These are phyloP conservation scores for Ogataea populi-albae DNA, from an alignment of 805 yeast species.

Conservation along the genomic window DNA sequence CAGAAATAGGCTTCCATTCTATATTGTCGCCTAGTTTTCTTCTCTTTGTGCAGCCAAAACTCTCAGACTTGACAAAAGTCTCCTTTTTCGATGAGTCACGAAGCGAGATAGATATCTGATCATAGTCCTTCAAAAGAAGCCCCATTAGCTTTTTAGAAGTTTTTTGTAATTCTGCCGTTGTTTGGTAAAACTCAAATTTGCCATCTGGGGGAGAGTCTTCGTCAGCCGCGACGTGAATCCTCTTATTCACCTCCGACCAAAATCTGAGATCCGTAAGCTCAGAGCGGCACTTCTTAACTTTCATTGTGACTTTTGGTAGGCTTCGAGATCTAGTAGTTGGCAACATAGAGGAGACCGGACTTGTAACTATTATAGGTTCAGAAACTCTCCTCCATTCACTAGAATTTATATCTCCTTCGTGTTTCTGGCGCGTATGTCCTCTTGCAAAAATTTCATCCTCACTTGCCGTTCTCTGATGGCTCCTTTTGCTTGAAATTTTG, in stretches of 20 bases:
- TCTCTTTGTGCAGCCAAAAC: conserved; percentile 12
- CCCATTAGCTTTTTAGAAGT: conserved; percentile 12
- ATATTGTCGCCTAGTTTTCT: conserved; percentile 26
- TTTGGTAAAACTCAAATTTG: conserved; percentile 11
- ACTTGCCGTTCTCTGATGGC: background rate
- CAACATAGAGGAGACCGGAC: background rate
- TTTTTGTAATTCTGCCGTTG: conserved; percentile 8
- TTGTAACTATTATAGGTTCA: conserved; percentile 8
- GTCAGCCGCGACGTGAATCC: conserved; percentile 11
- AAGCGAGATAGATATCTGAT: conserved; percentile 8
- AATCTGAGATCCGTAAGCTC: conserved; percentile 11
- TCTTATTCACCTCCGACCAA: conserved; percentile 14
- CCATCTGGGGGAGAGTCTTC: conserved; percentile 15
- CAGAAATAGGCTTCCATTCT: conserved; percentile 24
- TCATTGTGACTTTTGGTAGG: conserved; percentile 19
- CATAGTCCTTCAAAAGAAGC: conserved; percentile 15
- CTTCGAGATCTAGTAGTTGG: conserved; percentile 6
- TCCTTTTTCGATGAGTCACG: conserved; percentile 2
- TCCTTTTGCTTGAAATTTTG: no score
- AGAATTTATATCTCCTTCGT: no score
- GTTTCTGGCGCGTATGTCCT: background rate
- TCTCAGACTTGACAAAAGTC: conserved; percentile 3
- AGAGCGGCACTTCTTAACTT: conserved; percentile 8
- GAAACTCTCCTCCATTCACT: conserved; percentile 12
- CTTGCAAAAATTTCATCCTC: background rate